Conservation (phyloP, 306 rosid genomes). For the Quercus alba region DNA sequence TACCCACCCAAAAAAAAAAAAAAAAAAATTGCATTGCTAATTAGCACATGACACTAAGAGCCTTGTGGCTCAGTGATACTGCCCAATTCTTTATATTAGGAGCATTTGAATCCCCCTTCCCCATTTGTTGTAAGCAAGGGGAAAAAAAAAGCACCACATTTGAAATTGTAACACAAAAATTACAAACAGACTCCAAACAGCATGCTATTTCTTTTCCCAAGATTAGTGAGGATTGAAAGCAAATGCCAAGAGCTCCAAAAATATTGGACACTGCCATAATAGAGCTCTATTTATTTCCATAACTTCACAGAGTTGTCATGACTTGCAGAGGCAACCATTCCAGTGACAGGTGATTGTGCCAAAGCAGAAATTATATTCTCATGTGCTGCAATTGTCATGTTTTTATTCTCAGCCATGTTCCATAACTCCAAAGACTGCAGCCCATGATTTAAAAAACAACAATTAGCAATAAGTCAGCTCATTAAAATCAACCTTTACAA, state of each 20-base stretch:
- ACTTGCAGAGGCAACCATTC: conserved; percentile 59
- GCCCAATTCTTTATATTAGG: too few species aligned
- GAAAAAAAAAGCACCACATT: background rate
- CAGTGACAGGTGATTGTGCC: conserved; percentile 43
- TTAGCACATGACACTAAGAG: background rate
- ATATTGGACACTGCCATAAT: conserved; percentile 14
- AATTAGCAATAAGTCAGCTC: background rate
- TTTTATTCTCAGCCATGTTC: conserved; percentile 51
- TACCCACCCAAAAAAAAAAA: background rate
- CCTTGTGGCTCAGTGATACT: background rate
- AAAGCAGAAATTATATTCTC: conserved; percentile 42
- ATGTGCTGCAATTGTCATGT: conserved; percentile 44
- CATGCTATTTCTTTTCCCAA: conserved; percentile 12
- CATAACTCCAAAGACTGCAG: conserved; percentile 47
- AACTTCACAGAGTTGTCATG: conserved; percentile 43
- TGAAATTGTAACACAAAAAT: background rate
- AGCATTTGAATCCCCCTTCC: too few species aligned
- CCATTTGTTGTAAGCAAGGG: too few species aligned
- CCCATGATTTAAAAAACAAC: background rate
- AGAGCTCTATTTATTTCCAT: conserved; percentile 35
- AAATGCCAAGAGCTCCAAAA: conserved; percentile 8
- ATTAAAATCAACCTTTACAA: background rate
- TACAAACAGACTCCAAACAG: background rate
- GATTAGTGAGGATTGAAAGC: conserved; percentile 15
- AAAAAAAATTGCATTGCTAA: background rate